A percentile compares a stretch with the other conserved stretches of the same genome.
Evolutionary conservation across 2,329 filamentous ascomycete genomes (phyloP).

Genomic region (Arthrobotrys pseudoclavata): DNA sequence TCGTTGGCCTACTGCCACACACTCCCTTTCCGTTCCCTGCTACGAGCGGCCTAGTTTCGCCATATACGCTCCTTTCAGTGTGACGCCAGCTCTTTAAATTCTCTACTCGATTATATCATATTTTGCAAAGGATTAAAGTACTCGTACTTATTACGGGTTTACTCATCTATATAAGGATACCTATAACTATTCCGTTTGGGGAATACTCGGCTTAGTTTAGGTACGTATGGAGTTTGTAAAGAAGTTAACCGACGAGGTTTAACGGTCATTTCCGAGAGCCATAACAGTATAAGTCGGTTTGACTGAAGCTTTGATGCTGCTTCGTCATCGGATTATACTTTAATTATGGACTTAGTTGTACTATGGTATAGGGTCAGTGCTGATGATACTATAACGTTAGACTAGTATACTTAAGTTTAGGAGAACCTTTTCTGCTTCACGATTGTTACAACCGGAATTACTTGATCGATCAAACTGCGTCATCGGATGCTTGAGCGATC

Average conservation of each 20-base stretch:
- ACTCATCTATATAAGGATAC: no score
- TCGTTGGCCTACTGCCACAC: slow-evolving; percentile 23
- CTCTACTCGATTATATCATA: slow-evolving; percentile 34
- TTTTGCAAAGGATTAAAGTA: neutral
- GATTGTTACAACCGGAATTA: neutral
- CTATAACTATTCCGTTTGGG: no score
- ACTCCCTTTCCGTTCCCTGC: slow-evolving; percentile 15
- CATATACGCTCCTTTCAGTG: slow-evolving; percentile 35
- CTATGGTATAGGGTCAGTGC: neutral
- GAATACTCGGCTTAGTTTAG: no score
- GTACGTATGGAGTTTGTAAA: no score
- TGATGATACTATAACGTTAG: neutral
- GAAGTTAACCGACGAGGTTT: no score
- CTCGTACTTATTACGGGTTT: no score
- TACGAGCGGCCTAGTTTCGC: slow-evolving; percentile 27
- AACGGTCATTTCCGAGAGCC: neutral
- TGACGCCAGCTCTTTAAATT: slow-evolving; percentile 15
- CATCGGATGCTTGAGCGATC: neutral
- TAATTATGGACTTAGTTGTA: neutral
- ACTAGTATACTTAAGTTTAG: neutral
- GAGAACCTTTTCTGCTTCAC: neutral
- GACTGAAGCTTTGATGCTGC: neutral
- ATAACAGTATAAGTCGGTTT: neutral
- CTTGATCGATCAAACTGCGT: neutral
- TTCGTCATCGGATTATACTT: neutral